Evolutionary conservation across 2,329 filamentous ascomycete species (phyloP), one percentile per base, ranked within the genome.

Genomic region (Arachnomyces sp.): DNA sequence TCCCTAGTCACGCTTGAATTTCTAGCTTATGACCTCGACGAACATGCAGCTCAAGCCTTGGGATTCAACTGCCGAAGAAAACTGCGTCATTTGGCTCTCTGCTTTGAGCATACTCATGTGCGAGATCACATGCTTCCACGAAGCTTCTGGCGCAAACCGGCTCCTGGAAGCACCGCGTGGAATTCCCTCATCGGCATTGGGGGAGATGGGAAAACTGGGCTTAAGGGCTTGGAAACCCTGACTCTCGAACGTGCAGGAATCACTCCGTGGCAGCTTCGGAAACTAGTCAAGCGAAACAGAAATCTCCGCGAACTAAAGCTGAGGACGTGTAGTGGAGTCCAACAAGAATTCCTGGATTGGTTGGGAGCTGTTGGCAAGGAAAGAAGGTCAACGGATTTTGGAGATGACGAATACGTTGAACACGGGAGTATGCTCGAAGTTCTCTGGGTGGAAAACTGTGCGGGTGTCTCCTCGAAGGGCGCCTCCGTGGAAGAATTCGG

Each of bases 331-430:
- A 48, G 52, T 4, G 60, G 58, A 4, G 59, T 52, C 0, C 55
- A 60, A 17, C 51, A 47, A 0, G 56, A 57, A n/a, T 62, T 63
- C 39, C 44, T 63, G 32, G 39, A 57, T 28, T 62, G 60, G 59
- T 41, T 63, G 1, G 59, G 59, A 2, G 54, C 53, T 4, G 35
- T 52, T 11, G 39, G 42, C 3, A 35, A 42, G 29, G 48, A 47
- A 6, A 14, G 39, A 3, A 46, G 52, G 2, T 43, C 45, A 3
- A 21, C 25, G 8, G 33, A 5, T 15, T 36, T 7, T 6, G 32
- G 42, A 4, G 16, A 44, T 2, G 32, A 36, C 13, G 28, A 32
- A 9, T 14, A 33, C 15, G 45, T 45, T 9, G 21, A 25, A 2
- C 55, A 52, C 36, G 55, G 55, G 4, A 44, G 44, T 9, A 46